Conservation (phyloP, 331 rosid genomes). For the Acacia pycnantha region DNA sequence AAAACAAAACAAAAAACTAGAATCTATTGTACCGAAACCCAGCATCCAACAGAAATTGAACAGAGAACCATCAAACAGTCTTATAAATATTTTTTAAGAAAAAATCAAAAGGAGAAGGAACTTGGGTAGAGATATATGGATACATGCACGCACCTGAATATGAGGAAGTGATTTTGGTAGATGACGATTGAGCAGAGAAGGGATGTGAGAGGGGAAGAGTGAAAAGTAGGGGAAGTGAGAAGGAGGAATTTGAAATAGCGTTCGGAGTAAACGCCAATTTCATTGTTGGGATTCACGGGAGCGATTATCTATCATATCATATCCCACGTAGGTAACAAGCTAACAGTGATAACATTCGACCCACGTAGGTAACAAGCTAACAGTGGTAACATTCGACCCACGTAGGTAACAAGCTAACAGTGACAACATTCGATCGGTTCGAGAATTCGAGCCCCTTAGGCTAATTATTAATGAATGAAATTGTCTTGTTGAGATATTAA, state of each 20-base stretch:
- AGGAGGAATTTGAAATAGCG: not conserved
- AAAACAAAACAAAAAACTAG: not conserved
- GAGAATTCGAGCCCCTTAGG: not conserved
- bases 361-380: not conserved
- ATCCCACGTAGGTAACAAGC: not conserved
- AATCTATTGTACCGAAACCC: not conserved
- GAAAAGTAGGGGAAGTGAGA: slow-evolving; percentile 7
- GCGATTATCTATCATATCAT: not conserved
- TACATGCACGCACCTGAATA: slow-evolving; percentile 23
- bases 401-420: not conserved
- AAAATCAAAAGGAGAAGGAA: not conserved
- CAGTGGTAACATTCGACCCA: not conserved
- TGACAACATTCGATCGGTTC: not conserved
- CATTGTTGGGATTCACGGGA: slow-evolving; percentile 22
- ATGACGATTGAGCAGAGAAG: not conserved
- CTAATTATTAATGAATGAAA: not conserved
- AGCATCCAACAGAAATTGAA: not conserved
- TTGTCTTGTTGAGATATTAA: no score
- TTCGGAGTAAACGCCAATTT: slow-evolving; percentile 29
- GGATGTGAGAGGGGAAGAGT: slow-evolving; percentile 1
- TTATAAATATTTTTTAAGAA: not conserved
- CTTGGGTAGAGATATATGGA: slow-evolving; percentile 2
- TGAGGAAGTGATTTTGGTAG: slow-evolving; percentile 21
- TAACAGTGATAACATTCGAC: not conserved
- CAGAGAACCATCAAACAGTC: not conserved